Evolutionary conservation across 345 rosid species (phyloP).

Genomic region (Citrus sinensis): DVS_A1.0 CM039163.1:36418501-36419000

Average conservation of each 20-base stretch:
- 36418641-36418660: conserved; percentile 3
- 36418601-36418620: background rate
- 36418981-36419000: conserved; percentile 13
- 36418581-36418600: background rate
- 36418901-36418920: too few relatives aligned
- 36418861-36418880: too few relatives aligned
- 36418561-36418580: conserved; percentile 3
- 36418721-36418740: too few relatives aligned
- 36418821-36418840: too few relatives aligned
- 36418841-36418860: too few relatives aligned
- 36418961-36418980: background rate
- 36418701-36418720: too few relatives aligned
- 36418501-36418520: conserved; percentile 29
- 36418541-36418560: conserved; percentile 32
- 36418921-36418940: too few relatives aligned
- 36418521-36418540: conserved; percentile 31
- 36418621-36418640: background rate
- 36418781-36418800: too few relatives aligned
- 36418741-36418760: too few relatives aligned
- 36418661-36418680: conserved; percentile 1
- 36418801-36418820: too few relatives aligned
- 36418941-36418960: background rate
- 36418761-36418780: too few relatives aligned
- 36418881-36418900: too few relatives aligned
- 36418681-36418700: background rate